Conservation (phyloP, 2,329 filamentous ascomycete genomes). For the Cercospora citrullina region DNA sequence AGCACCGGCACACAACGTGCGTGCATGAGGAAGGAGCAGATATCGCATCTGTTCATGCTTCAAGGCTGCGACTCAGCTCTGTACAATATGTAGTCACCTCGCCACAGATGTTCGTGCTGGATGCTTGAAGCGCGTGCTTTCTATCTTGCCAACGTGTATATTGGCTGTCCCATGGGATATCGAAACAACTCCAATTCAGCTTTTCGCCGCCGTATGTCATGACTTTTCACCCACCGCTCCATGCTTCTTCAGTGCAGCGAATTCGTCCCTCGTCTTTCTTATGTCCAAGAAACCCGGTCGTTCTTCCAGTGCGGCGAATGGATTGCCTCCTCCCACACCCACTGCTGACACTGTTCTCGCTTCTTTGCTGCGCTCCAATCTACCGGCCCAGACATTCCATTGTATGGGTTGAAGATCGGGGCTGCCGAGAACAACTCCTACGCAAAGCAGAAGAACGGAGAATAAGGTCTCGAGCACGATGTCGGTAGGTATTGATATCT, state of each 20-base stretch:
- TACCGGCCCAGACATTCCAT: slow-evolving; percentile 78
- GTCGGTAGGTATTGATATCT: slow-evolving; percentile 68
- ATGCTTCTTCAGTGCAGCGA: slow-evolving; percentile 68
- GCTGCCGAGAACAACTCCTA: slow-evolving; percentile 77
- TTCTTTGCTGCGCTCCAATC: slow-evolving; percentile 70
- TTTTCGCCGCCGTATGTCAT: background rate
- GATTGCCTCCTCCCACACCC: slow-evolving; percentile 74
- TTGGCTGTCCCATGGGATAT: background rate
- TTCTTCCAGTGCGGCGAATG: slow-evolving; percentile 76
- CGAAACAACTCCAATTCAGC: background rate
- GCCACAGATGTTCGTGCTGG: background rate
- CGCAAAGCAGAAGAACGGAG: slow-evolving; percentile 75
- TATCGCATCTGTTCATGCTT: background rate
- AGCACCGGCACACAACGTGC: background rate
- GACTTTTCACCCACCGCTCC: slow-evolving; percentile 19
- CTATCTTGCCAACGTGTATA: background rate
- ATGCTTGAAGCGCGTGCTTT: background rate
- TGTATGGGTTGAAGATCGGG: slow-evolving; percentile 80
- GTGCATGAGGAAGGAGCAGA: slow-evolving; percentile 14
- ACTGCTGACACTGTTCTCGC: slow-evolving; percentile 58
- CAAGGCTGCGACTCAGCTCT: background rate
- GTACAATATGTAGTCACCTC: background rate
- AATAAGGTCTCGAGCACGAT: slow-evolving; percentile 83
- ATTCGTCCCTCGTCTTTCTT: slow-evolving; percentile 71
- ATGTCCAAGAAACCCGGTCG: slow-evolving; percentile 86